Percentiles rank a stretch among this genome's conserved stretches.
Conservation (phyloP, 495 filamentous ascomycete genomes). For the Hapsidospora chrysogenum region DNA sequence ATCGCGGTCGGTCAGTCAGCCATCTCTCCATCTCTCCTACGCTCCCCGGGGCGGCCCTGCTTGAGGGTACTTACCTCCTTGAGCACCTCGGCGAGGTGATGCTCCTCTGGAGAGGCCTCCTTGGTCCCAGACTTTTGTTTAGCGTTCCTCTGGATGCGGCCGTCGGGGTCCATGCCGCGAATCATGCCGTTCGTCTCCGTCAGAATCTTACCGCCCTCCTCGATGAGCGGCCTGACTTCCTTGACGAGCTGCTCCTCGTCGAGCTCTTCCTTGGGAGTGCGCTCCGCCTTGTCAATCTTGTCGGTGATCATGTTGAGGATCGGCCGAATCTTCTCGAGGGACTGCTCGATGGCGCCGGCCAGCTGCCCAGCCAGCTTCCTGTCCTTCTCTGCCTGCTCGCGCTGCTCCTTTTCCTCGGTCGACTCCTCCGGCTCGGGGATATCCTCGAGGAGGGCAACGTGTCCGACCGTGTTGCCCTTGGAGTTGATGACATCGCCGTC, state of each 20-base stretch:
- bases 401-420: constrained; percentile 27
- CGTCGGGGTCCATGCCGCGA: constrained; percentile 80
- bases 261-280: constrained; percentile 73
- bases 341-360: constrained; percentile 53
- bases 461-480: constrained; percentile 66
- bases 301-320: constrained; percentile 79
- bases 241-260: constrained; percentile 82
- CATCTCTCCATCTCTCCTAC: not conserved
- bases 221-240: constrained; percentile 70
- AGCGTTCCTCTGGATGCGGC: constrained; percentile 67
- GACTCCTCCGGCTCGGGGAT: constrained; percentile 34
- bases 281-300: constrained; percentile 66
- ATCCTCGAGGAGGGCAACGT: constrained; percentile 63
- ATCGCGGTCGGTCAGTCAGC: constrained; percentile 28
- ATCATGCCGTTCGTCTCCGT: constrained; percentile 81
- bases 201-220: constrained; percentile 67
- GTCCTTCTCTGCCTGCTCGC: constrained; percentile 37
- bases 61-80: constrained; percentile 35
- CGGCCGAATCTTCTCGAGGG: constrained; percentile 67
- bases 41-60: too few relatives aligned
- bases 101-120: constrained; percentile 77
- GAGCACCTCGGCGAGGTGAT: constrained; percentile 64
- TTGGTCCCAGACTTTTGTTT: constrained; percentile 66
- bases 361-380: constrained; percentile 66
- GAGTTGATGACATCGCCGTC: constrained; percentile 72